Base-by-base conservation (phyloP, 1,139 yeast genomes). In the Debaryomycetaceae sp. region DNA sequence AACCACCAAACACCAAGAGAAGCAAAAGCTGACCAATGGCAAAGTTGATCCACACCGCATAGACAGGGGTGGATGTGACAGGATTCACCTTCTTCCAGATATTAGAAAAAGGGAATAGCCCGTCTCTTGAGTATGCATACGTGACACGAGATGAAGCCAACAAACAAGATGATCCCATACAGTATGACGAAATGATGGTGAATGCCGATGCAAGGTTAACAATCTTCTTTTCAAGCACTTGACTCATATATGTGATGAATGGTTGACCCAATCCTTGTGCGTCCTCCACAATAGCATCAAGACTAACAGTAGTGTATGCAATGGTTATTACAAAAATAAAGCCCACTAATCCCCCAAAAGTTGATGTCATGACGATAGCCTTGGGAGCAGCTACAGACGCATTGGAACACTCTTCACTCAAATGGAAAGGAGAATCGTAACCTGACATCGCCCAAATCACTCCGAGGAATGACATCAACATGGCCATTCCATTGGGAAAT, bases 361-460 rank as follows among this genome's bases (percentile, higher is more conserved):
- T 59, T n/a, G 87, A 73, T 9, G 88, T 82, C 65, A 83, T 62
- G 13, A 81, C 81, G 52, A 84, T 83, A 33, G 88, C 88, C 47
- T 76, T 69, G 14, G 90, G 89, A 6, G 84, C 81, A 5, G 86
- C 83, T 33, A 68, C 65, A n/a, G 74, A 68, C 7, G 89, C 87
- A 58, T 83, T 82, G 38, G 83, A 68, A 56, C 87, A 81, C 57
- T 84, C 89, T 61, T 84, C 93, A 14, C 87, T 75, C 44, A 84
- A 66, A 56, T 84, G 90, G 69, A 83, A 84, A 0, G 90, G 87
- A 20, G 87, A 78, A 59, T 84, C 91, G 56, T 81, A 84, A 20
- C 90, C 90, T 40, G 85, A 77, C 85, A 84, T 83, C 34, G 86
- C 80, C 90, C 90, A 84, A 56, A 83, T 80, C 42, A 78, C 83